Base-by-base conservation (phyloP, 2,329 filamentous ascomycete species). In the Helotiales sp. region DNA sequence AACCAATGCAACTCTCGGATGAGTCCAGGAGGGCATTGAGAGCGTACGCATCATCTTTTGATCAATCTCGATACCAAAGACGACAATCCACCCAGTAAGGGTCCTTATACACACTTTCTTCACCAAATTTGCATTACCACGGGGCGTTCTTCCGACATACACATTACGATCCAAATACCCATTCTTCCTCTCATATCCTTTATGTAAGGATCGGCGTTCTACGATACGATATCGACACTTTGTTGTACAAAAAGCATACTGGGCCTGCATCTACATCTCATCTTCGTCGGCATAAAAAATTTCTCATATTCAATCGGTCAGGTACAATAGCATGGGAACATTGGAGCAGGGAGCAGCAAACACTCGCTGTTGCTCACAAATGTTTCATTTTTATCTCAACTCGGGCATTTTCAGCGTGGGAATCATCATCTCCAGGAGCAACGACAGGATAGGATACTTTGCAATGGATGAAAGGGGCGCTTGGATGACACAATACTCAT, bases 31-130 rank as follows among this genome's bases (percentile, higher is more conserved):
- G 84, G 73, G 91, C 96, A 72, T 83, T 97, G 33, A 86, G 88
- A 70, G 88, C 89, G 65, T 97, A 97, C 74, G 90, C 90, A 65
- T 90, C 88, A 70, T 91, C 89, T 2, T 96, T 97, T 72, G 93
- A 97, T 74, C 89, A 92, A 55, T 72, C 70, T 57, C 70, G 70
- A 55, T 69, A 71, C 50, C 65, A 62, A 15, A 61, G 70, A 52
- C 63, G 71, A 36, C 69, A 69, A 63, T 72, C 69, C n/a, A 65
- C 64, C 27, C 61, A 69, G 33, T 70, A 62, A 61, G 57, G 13
- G 12, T 59, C 51, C 33, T 36, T 55, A 53, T 42, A 54, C 56
- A 59, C 22, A 36, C 48, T 31, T 56, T 22, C 44, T 56, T 44
- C 42, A 54, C 40, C 44, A 55, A n/a, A 42, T 46, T 61, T 61